Base-by-base conservation (phyloP, 2,329 filamentous ascomycete genomes). In the Aureobasidium musti region DNA sequence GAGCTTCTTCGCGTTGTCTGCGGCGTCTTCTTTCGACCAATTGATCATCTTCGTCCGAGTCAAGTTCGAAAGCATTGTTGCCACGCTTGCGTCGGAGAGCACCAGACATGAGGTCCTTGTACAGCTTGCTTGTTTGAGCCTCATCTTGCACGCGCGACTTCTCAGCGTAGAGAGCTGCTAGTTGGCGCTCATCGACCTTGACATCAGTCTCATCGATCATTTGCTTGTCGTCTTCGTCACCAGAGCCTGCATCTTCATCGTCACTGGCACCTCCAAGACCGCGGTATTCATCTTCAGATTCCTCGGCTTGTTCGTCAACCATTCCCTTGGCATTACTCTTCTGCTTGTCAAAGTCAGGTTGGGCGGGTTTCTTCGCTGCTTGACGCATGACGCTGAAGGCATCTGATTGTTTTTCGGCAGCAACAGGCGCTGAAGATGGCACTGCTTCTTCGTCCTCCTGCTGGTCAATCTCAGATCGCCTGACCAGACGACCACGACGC, bases 211-310 rank as follows among this genome's bases (percentile, higher is more conserved):
- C 87, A 73, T 98, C 93, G 74, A 99, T 97, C 87, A 99, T 96
- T 69, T 92, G 88, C 71, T 90, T 86, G 69, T 95, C 86, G 8
- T 90, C 86, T 35, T 88, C 88, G 67, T 91, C 87, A 41, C 89
- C 90, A 68, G 92, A 90, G 65, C 89, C 89, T 50, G 85, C 89
- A 52, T 87, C 89, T 70, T 94, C 91, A 71, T 98, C 94, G 68
- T 94, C 93, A 77, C 93, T 94, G 13, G 83, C 89, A 69, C 95
- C 95, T 71, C 95, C 95, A 11, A 99, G 83, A 5, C 95, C 95
- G 45, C 93, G 94, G 76, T 98, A 99, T 77, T 99, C 95, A 75
- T 99, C 95, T 75, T 99, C 96, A 0, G 95, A 99, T 79, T 99
- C 95, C 73, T 97, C 91, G 68, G 95, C 94, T 75, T 96, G 92